Conservation (phyloP, 805 yeast species). For the Wickerhamiella sorbophila region DNA sequence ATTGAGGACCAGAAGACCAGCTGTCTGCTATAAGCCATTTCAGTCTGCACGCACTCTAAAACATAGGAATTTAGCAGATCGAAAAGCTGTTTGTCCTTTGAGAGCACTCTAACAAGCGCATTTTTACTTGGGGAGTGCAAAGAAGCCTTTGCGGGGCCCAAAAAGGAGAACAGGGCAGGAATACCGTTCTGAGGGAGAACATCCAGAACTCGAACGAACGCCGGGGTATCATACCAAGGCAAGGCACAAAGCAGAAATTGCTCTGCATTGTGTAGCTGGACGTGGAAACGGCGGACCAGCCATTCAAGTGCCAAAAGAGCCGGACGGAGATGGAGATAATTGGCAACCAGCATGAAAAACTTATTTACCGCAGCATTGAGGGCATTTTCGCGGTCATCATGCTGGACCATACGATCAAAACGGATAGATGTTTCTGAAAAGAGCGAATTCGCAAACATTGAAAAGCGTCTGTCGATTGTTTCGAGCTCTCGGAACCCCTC, state of each 20-base stretch:
- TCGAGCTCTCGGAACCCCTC: slow-evolving; percentile 67
- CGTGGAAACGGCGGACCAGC: slow-evolving; percentile 80
- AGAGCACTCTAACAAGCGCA: slow-evolving; percentile 57
- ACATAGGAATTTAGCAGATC: slow-evolving; percentile 49
- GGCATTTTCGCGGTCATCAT: slow-evolving; percentile 60
- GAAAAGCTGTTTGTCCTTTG: slow-evolving; percentile 50
- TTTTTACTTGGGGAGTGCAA: slow-evolving; percentile 50
- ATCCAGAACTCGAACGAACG: slow-evolving; percentile 62
- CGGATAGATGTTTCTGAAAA: slow-evolving; percentile 71
- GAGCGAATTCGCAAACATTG: slow-evolving; percentile 50
- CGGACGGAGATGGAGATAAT: slow-evolving; percentile 61
- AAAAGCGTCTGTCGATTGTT: slow-evolving; percentile 60
- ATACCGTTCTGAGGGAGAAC: slow-evolving; percentile 42
- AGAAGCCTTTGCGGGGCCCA: slow-evolving; percentile 49
- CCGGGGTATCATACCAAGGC: slow-evolving; percentile 64
- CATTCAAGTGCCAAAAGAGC: slow-evolving; percentile 81
- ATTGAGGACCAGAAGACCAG: slow-evolving; percentile 67
- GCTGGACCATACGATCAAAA: slow-evolving; percentile 72
- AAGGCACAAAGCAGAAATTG: slow-evolving; percentile 51
- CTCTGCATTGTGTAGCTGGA: slow-evolving; percentile 71
- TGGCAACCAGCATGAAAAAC: slow-evolving; percentile 59
- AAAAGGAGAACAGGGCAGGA: slow-evolving; percentile 70
- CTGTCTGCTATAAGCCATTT: slow-evolving; percentile 50
- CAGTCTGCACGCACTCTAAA: slow-evolving; percentile 35
- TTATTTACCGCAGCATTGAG: slow-evolving; percentile 62